phyloP scores from a whole-genome alignment of 78 protist species.

The Dictyostelium purpureum region DNA sequence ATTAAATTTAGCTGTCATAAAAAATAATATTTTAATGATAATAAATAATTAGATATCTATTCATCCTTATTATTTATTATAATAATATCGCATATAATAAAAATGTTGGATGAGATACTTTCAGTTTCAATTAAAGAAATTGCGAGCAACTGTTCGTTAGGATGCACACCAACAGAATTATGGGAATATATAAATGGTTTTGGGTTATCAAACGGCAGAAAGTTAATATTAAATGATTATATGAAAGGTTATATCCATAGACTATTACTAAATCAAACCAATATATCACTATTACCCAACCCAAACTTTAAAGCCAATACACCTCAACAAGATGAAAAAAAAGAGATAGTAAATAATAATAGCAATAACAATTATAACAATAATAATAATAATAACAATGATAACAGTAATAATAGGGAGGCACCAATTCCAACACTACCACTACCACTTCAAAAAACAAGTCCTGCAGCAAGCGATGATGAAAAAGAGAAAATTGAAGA shows the following conservation, averaged over 20 bases:
- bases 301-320: not conserved
- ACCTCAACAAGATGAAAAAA: not conserved
- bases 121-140: constrained; percentile 14
- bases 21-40: no score
- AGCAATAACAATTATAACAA: not conserved
- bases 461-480: not conserved
- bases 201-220: not conserved
- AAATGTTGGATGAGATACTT: constrained; percentile 42
- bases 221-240: not conserved
- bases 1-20: no score
- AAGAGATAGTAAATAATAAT: not conserved
- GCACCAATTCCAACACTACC: not conserved
- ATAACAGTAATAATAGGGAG: not conserved
- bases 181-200: not conserved
- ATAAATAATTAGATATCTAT: not conserved
- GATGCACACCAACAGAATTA: constrained; percentile 16
- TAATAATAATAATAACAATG: not conserved
- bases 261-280: not conserved
- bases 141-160: constrained; percentile 27
- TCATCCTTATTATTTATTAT: no score
- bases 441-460: not conserved
- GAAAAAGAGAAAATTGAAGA: not conserved
- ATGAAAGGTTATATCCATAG: not conserved
- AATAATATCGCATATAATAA: no score
- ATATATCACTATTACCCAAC: not conserved